Percentiles rank a stretch among this genome's conserved stretches.
phyloP scores from a whole-genome alignment of 2,329 filamentous ascomycete genomes.

The Septoria linicola region DNA sequence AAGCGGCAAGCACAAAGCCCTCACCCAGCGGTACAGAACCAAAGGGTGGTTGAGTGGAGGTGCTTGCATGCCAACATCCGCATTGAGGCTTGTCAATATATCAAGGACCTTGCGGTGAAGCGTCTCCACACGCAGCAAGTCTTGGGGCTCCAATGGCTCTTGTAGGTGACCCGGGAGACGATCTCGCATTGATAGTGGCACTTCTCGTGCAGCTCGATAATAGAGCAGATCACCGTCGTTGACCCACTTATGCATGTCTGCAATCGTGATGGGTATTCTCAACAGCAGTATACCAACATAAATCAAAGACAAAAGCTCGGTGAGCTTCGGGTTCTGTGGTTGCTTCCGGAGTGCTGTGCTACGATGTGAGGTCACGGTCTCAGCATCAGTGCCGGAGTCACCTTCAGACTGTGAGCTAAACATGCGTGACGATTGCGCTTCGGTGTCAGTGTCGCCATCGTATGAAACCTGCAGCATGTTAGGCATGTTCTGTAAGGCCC shows the following conservation, averaged over 20 bases:
- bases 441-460: constrained; percentile 37
- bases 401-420: constrained; percentile 60
- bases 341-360: constrained; percentile 41
- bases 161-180: constrained; percentile 64
- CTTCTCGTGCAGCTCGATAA: constrained; percentile 57
- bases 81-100: constrained; percentile 62
- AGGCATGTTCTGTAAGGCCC: neutral
- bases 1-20: constrained; percentile 70
- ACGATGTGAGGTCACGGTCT: constrained; percentile 36
- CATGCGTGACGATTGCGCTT: constrained; percentile 47
- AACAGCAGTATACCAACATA: constrained; percentile 77
- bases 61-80: constrained; percentile 68
- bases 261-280: constrained; percentile 71
- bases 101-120: constrained; percentile 66
- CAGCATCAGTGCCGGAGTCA: constrained; percentile 42
- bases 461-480: constrained; percentile 16
- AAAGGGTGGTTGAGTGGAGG: constrained; percentile 71
- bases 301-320: constrained; percentile 74
- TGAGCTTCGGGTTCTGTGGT: constrained; percentile 59
- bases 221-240: constrained; percentile 69
- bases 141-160: constrained; percentile 56
- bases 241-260: constrained; percentile 69
- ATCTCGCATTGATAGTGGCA: constrained; percentile 65
- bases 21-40: constrained; percentile 67
- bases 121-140: constrained; percentile 50